These are phyloP conservation scores for Cubamyces sp. DNA, from an alignment of 768 basidiomycete species.

Conservation along the genomic window DNA sequence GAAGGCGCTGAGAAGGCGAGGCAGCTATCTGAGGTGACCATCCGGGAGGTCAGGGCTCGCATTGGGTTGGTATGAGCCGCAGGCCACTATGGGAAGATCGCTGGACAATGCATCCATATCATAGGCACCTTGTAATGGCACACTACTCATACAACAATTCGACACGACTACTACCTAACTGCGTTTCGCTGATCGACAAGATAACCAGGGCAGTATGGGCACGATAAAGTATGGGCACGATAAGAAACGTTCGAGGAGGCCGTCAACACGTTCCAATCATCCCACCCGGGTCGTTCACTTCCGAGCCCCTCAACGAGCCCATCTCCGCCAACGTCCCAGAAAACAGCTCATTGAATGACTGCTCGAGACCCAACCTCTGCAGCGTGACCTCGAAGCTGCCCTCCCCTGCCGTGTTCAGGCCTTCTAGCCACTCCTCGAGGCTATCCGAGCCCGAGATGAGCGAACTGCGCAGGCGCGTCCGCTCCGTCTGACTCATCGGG, in stretches of 20 bases:
- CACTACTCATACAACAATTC: conserved; percentile 2
- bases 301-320: conserved; percentile 46
- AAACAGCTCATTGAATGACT: conserved; percentile 68
- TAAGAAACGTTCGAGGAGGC: neutral
- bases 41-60: conserved; percentile 67
- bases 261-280: conserved; percentile 34
- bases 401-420: conserved; percentile 31
- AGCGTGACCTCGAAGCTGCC: conserved; percentile 42
- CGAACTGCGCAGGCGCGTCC: conserved; percentile 69
- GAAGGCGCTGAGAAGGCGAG: conserved; percentile 68
- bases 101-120: neutral
- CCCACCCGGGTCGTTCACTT: conserved; percentile 29
- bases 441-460: conserved; percentile 59
- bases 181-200: neutral
- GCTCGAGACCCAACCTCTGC: conserved; percentile 57
- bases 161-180: neutral
- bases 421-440: conserved; percentile 71
- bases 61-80: conserved; percentile 53
- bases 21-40: conserved; percentile 60
- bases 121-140: neutral
- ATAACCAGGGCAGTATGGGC: too few species aligned
- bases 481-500: conserved; percentile 69
- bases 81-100: neutral
- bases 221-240: neutral
- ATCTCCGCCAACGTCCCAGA: conserved; percentile 62